Evolutionary conservation across 2,329 filamentous ascomycete species (phyloP), one percentile per base, ranked within the genome.

Genomic region (Didymellaceae sp.): DNA sequence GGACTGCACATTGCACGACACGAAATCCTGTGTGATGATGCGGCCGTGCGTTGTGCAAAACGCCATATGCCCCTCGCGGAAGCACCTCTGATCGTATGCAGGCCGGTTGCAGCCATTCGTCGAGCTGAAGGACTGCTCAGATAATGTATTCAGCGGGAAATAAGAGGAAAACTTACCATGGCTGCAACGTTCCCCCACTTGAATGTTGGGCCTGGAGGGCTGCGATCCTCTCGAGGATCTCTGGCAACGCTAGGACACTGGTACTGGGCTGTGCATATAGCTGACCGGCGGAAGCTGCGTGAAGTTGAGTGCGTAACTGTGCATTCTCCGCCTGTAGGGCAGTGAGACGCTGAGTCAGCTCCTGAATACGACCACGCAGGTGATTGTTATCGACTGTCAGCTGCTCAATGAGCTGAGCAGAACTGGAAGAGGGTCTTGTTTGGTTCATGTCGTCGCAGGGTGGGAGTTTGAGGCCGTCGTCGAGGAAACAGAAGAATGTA

Each of bases 21-120:
- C 41, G n/a, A 39, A 43, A 2, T 9, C 21, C 3, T 35, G n/a
- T 2, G 47, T 45, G 7, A 51, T 34, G 18, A 51, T 41, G 5
- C 47, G 41, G 13, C 37, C 41, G 24, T 51, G 47, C 1, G 35
- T 26, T n/a, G 9, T 10, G 20, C 35, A 51, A 40, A 40, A 51
- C 1, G 40, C 33, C 35, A 51, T 45, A 10, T 51, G 47, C 2
- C 30, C 35, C 7, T 30, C 28, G 6, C 47, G 47, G 14, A 51
- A 51, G 24, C 47, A 51, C 1, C 2, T 16, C 24, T 40, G 30
- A 6, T 41, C 35, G 18, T 45, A 51, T 7, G 47, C 47, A 9
- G 22, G 8, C 18, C 28, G 25, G 7, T 18, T 3, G 13, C 47
- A 51, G 18, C 28, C 22, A n/a, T 22, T 6, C 1, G 30, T 25